Evolutionary conservation across 2,329 filamentous ascomycete species (phyloP), one percentile per base, ranked within the genome.

Genomic region (Mollisia scopiformis): DNA sequence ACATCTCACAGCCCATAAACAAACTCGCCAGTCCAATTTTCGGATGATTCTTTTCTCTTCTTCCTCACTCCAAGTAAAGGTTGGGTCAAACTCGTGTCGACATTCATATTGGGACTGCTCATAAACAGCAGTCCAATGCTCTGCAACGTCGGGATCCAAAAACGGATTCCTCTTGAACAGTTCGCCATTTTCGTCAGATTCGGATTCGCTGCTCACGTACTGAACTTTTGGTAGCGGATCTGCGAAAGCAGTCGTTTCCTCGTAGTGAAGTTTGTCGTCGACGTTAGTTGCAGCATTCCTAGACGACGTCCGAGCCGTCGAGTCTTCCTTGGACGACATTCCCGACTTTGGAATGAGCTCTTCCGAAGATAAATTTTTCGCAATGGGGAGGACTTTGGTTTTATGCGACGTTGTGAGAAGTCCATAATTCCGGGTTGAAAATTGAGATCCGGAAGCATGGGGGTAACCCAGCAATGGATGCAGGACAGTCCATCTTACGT

Each of bases 51-150:
- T 65, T 43, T 59, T 66, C 52, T 72, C 69, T 51, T 72, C 70
- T 13, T 66, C 62, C 30, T 67, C 62, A 0, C 64, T 67, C 70
- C 70, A 72, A 10, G 61, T 68, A 6, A 65, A 43, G 14, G 55
- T 49, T 2, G 68, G 61, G 37, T 71, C 68, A 46, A 71, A 71
- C 11, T 54, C 58, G 43, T 65, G 50, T 21, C 68, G 65, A 41
- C 66, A 69, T 61, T 71, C 69, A 57, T 71, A 71, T 27, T 64
- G 47, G 3, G 69, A 59, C 43, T 70, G 67, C 19, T 71, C 68
- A 30, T 70, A 71, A 7, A 69, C 58, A 7, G 19, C 50, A 30
- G 53, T 56, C 53, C 62, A 71, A 43, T 70, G 59, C 2, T 61
- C 60, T 39, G 54, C 62, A n/a, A 69, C 59, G 37, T 71, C 69